These are phyloP conservation scores for Aspergillus sp. DNA, from an alignment of 2,329 filamentous ascomycete genomes.

Conservation along the genomic window DNA sequence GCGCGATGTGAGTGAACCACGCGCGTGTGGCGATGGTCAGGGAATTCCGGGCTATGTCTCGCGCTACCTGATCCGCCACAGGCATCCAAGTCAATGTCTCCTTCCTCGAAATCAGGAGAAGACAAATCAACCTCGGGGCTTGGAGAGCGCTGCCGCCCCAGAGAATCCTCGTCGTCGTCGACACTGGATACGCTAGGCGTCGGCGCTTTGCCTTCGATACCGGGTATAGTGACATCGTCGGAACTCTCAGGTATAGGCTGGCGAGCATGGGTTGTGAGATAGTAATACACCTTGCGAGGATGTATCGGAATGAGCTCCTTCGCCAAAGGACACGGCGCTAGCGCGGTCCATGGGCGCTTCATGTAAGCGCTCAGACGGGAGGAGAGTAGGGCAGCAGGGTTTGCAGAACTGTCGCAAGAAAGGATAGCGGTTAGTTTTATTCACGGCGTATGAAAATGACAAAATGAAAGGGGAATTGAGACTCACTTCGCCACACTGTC, in stretches of 20 bases:
- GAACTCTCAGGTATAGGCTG: slow-evolving; percentile 74
- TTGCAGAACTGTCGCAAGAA: slow-evolving; percentile 71
- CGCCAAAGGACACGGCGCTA: slow-evolving; percentile 79
- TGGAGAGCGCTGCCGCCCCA: slow-evolving; percentile 60
- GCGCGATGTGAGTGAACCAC: slow-evolving; percentile 64
- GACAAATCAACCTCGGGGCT: slow-evolving; percentile 93
- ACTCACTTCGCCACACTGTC: slow-evolving; percentile 87
- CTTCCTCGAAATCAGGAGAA: slow-evolving; percentile 78
- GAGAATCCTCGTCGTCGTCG: slow-evolving; percentile 67
- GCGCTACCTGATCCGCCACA: slow-evolving; percentile 65
- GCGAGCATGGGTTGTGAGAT: slow-evolving; percentile 82
- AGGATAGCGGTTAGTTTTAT: slow-evolving; percentile 21
- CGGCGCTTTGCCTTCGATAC: slow-evolving; percentile 61
- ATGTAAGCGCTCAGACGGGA: slow-evolving; percentile 87
- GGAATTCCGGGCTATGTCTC: slow-evolving; percentile 46
- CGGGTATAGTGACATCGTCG: slow-evolving; percentile 50
- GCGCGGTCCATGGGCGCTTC: slow-evolving; percentile 78
- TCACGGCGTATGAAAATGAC: slow-evolving; percentile 7
- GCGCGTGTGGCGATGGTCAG: slow-evolving; percentile 58
- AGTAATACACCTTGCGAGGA: slow-evolving; percentile 94
- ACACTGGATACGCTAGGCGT: slow-evolving; percentile 80
- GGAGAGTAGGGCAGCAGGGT: slow-evolving; percentile 91
- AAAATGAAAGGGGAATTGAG: slow-evolving; percentile 24
- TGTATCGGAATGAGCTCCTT: slow-evolving; percentile 93
- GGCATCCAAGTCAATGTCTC: slow-evolving; percentile 54